Conservation (phyloP, 1,284 basidiomycete species). For the Ustilago xerochloae region DNA sequence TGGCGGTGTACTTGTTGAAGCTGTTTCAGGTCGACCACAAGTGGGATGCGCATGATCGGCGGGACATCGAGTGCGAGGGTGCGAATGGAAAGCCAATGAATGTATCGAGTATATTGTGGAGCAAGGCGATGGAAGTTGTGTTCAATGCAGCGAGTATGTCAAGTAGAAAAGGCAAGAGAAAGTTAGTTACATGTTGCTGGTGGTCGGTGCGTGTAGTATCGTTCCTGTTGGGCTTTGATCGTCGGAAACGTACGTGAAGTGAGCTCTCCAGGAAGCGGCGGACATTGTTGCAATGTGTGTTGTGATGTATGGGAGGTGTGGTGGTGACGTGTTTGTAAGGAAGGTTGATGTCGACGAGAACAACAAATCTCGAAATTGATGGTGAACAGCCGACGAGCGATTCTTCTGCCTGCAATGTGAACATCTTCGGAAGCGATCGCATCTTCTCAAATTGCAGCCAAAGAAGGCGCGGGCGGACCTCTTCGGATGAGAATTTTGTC, state of each 20-base stretch:
- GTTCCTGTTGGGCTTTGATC: background rate
- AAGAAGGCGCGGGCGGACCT: constrained; percentile 34
- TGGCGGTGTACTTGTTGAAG: constrained; percentile 70
- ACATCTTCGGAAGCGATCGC: constrained; percentile 39
- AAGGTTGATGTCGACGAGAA: constrained; percentile 9
- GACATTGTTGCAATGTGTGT: constrained; percentile 44
- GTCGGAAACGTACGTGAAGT: constrained; percentile 60
- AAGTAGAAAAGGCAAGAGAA: background rate
- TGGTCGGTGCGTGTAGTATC: background rate
- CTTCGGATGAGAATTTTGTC: constrained; percentile 8
- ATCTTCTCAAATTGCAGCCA: background rate
- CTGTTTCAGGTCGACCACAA: constrained; percentile 41
- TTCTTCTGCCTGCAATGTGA: constrained; percentile 11
- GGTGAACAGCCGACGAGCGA: constrained; percentile 6
- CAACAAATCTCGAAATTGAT: constrained; percentile 9
- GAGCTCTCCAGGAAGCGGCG: constrained; percentile 63
- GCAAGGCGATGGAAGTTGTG: background rate
- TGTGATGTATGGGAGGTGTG: constrained; percentile 8
- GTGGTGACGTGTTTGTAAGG: background rate
- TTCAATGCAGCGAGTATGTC: background rate
- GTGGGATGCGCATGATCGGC: no score
- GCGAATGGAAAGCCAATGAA: no score
- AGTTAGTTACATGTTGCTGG: background rate
- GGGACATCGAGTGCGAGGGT: no score
- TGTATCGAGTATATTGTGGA: no score